These are phyloP conservation scores for Sugiyamaella lignohabitans DNA, from an alignment of 805 yeast genomes.

Conservation along the genomic window DNA sequence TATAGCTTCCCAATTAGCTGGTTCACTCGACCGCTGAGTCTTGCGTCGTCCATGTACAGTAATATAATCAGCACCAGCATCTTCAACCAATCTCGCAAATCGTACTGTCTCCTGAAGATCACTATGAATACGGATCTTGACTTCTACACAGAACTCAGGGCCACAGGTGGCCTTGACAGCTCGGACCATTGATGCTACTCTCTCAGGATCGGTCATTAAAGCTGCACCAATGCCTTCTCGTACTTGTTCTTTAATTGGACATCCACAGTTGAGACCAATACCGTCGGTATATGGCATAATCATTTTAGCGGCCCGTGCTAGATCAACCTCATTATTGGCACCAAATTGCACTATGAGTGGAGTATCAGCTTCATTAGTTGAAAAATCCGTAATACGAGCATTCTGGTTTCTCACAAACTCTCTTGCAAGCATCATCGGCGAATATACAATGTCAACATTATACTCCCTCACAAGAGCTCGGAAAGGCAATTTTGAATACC, in stretches of 20 bases:
- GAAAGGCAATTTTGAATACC: constrained; percentile 91
- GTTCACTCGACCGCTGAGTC: constrained; percentile 74
- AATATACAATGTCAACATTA: constrained; percentile 74
- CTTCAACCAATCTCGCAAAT: constrained; percentile 68
- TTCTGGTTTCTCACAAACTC: constrained; percentile 81
- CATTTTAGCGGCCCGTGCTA: constrained; percentile 78
- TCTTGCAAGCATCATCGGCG: constrained; percentile 95
- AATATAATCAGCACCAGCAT: constrained; percentile 86
- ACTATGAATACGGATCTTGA: constrained; percentile 82
- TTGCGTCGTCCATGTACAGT: constrained; percentile 92
- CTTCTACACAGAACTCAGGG: constrained; percentile 67
- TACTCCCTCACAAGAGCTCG: constrained; percentile 71
- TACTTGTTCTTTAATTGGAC: constrained; percentile 92
- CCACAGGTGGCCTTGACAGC: constrained; percentile 77
- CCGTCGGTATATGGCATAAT: constrained; percentile 90
- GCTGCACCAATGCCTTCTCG: constrained; percentile 98
- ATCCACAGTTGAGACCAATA: constrained; percentile 92
- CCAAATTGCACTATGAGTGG: constrained; percentile 88
- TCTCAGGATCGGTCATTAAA: constrained; percentile 73
- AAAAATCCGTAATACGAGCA: constrained; percentile 80
- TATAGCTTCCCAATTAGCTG: constrained; percentile 81
- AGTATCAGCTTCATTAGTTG: constrained; percentile 65
- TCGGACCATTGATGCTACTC: constrained; percentile 74
- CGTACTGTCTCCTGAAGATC: constrained; percentile 65
- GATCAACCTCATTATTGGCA: constrained; percentile 73